phyloP scores from a whole-genome alignment of 2,329 filamentous ascomycete species.

The Pestalotiopsis sp. region DNA sequence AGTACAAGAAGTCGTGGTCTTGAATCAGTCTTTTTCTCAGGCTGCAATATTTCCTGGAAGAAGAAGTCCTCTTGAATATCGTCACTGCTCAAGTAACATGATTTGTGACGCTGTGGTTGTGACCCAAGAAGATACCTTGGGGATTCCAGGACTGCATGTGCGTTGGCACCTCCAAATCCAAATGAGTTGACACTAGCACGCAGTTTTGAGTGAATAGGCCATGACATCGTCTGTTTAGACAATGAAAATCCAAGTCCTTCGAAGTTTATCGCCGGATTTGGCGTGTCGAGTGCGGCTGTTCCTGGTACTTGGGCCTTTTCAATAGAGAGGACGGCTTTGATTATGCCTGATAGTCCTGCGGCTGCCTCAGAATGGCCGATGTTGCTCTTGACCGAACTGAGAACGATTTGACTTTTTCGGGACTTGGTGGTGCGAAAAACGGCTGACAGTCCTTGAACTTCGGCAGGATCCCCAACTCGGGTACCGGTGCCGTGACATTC shows the following conservation, averaged over 20 bases:
- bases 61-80: not conserved
- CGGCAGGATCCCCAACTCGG: slow-evolving; percentile 22
- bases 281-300: slow-evolving; percentile 17
- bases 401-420: slow-evolving; percentile 18
- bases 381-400: slow-evolving; percentile 28
- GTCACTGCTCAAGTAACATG: not conserved
- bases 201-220: not conserved
- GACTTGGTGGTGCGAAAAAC: slow-evolving; percentile 13
- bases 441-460: slow-evolving; percentile 21
- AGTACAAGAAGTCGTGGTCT: not conserved
- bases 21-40: not conserved
- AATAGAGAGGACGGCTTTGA: slow-evolving; percentile 43
- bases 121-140: not conserved
- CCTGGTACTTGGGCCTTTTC: slow-evolving; percentile 40
- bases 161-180: slow-evolving; percentile 11
- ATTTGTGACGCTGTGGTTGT: not conserved
- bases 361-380: slow-evolving; percentile 43
- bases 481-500: slow-evolving; percentile 31
- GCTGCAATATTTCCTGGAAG: not conserved
- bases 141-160: slow-evolving; percentile 4
- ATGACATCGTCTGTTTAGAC: not conserved
- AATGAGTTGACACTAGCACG: slow-evolving; percentile 8
- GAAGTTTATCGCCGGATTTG: slow-evolving; percentile 10
- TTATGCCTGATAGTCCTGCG: slow-evolving; percentile 39
- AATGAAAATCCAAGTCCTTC: not conserved